These are phyloP conservation scores for Lentinula sp. DNA, from an alignment of 768 basidiomycete genomes.

Conservation along the genomic window DNA sequence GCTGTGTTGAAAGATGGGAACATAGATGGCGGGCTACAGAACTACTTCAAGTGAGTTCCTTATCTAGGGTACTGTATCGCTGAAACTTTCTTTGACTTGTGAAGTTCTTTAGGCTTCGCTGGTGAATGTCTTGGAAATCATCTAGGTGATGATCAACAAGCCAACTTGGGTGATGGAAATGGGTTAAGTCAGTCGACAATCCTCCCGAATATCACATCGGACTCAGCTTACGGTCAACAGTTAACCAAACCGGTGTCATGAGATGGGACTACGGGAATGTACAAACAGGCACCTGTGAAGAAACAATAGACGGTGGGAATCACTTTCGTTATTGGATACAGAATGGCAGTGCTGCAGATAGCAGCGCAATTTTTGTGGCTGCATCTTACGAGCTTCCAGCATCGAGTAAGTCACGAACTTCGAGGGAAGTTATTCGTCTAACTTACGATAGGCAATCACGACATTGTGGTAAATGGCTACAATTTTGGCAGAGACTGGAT, in stretches of 20 bases:
- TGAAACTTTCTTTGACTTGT: not conserved
- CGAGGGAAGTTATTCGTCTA: not conserved
- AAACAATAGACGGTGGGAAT: constrained; percentile 81
- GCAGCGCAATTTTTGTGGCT: constrained; percentile 73
- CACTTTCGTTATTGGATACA: constrained; percentile 90
- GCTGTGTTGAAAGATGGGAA: constrained; percentile 57
- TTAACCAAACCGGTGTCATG: constrained; percentile 76
- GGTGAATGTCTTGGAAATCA: constrained; percentile 84
- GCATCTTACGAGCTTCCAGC: constrained; percentile 69
- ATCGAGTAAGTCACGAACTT: constrained; percentile 29
- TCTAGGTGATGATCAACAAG: constrained; percentile 58
- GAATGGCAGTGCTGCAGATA: constrained; percentile 56
- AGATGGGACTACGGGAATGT: constrained; percentile 82
- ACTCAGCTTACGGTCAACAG: constrained; percentile 26
- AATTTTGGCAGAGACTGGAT: constrained; percentile 82
- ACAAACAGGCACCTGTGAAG: constrained; percentile 74
- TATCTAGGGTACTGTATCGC: not conserved
- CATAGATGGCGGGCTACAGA: constrained; percentile 66
- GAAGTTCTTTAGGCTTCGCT: constrained; percentile 65
- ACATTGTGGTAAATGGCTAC: constrained; percentile 76
- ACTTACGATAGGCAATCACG: constrained; percentile 44
- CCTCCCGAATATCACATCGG: not conserved
- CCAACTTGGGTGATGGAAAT: constrained; percentile 80
- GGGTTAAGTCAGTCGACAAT: constrained; percentile 48
- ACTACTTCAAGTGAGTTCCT: constrained; percentile 69